Conservation (phyloP, 345 rosid species). For the Populus simonii region DNA sequence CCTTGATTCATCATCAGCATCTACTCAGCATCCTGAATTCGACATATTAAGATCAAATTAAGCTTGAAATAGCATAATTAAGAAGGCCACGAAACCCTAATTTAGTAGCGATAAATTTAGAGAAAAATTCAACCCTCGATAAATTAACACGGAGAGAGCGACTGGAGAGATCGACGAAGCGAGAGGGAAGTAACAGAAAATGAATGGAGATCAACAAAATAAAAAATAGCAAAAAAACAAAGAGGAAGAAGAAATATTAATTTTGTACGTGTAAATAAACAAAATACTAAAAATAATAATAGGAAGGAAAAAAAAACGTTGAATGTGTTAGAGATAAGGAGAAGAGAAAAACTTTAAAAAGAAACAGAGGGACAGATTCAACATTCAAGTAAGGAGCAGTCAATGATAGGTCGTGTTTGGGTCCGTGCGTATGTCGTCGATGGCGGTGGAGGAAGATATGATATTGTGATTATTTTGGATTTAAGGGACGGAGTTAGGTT, state of each 20-base stretch:
- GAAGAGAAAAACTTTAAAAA: neutral
- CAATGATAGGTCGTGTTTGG: constrained; percentile 7
- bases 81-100: constrained; percentile 34
- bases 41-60: neutral
- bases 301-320: neutral
- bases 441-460: neutral
- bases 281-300: neutral
- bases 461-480: neutral
- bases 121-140: constrained; percentile 11
- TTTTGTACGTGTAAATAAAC: neutral
- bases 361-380: neutral
- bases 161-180: constrained; percentile 7
- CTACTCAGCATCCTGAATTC: constrained; percentile 45
- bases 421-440: neutral
- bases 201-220: constrained; percentile 17
- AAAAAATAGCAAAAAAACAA: neutral
- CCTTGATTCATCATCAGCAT: constrained; percentile 75
- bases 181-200: constrained; percentile 1
- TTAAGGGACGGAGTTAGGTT: neutral
- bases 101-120: neutral
- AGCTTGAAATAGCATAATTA: neutral
- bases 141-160: neutral
- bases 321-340: neutral
- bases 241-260: neutral
- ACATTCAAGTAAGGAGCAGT: neutral